Conservation (phyloP, 2,329 filamentous ascomycete species). For the Microdochium nivale region DNA sequence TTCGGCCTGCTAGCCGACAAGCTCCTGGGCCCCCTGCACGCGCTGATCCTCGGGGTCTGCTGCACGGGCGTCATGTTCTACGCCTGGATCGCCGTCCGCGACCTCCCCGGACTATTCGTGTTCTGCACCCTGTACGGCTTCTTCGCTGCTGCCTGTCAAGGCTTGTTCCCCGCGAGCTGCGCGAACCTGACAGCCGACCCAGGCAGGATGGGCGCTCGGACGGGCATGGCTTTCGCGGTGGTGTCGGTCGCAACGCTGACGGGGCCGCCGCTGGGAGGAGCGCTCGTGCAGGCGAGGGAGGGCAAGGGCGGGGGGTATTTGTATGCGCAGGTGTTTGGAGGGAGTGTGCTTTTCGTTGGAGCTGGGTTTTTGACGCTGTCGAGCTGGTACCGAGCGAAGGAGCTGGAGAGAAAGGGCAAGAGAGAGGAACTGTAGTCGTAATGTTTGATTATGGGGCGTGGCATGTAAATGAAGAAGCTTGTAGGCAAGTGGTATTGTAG, state of each 20-base stretch:
- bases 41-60: constrained; percentile 27
- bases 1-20: constrained; percentile 35
- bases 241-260: constrained; percentile 3
- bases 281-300: neutral
- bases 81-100: constrained; percentile 35
- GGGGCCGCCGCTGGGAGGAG: neutral
- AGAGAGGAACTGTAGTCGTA: neutral
- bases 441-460: too few relatives aligned
- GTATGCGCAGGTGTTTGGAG: neutral
- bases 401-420: neutral
- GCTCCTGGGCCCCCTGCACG: constrained; percentile 34
- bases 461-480: too few relatives aligned
- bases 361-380: neutral
- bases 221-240: constrained; percentile 15
- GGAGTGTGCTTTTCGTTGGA: neutral
- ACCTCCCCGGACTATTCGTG: neutral
- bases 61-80: constrained; percentile 25
- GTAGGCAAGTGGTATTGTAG: too few relatives aligned
- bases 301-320: neutral
- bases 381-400: neutral
- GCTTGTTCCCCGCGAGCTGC: neutral
- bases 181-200: constrained; percentile 3
- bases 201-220: constrained; percentile 5
- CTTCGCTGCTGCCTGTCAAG: neutral
- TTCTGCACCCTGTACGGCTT: neutral